These are phyloP conservation scores for Tuber indicum DNA, from an alignment of 495 filamentous ascomycete genomes.

Conservation along the genomic window DNA sequence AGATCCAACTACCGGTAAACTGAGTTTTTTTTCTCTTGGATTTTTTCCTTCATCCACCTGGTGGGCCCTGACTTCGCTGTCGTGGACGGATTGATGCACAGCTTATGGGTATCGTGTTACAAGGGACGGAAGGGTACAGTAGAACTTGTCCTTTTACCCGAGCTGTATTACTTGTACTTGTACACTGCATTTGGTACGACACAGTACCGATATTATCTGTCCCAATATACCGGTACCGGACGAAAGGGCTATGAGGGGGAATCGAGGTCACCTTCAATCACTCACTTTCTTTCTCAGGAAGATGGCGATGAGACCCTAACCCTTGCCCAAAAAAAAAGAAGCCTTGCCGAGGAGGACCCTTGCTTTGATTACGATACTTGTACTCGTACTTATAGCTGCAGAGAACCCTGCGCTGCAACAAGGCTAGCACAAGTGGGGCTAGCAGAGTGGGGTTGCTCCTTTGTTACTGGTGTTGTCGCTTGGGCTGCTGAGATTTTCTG, in stretches of 20 bases:
- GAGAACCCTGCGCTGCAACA: background rate
- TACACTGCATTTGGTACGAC: background rate
- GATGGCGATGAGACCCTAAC: background rate
- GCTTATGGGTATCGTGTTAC: background rate
- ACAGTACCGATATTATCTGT: background rate
- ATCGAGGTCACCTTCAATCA: background rate
- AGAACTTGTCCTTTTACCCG: background rate
- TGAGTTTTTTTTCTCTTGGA: background rate
- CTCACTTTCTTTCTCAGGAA: background rate
- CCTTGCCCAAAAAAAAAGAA: background rate
- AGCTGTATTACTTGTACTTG: background rate
- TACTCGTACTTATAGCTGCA: background rate
- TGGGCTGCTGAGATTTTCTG: too few relatives aligned
- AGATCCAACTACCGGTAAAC: too few relatives aligned
- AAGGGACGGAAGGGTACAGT: background rate
- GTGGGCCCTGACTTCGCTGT: background rate
- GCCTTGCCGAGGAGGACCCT: background rate
- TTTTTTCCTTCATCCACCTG: background rate
- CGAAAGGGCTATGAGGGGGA: background rate
- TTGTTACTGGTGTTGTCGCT: too few relatives aligned
- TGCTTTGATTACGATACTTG: background rate
- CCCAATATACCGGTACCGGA: background rate
- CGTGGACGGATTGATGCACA: background rate
- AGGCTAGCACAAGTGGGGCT: too few relatives aligned
- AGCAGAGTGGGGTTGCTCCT: too few relatives aligned